Evolutionary conservation across 768 basidiomycete genomes (phyloP).

Genomic region (Pisolithus marmoratus): DNA sequence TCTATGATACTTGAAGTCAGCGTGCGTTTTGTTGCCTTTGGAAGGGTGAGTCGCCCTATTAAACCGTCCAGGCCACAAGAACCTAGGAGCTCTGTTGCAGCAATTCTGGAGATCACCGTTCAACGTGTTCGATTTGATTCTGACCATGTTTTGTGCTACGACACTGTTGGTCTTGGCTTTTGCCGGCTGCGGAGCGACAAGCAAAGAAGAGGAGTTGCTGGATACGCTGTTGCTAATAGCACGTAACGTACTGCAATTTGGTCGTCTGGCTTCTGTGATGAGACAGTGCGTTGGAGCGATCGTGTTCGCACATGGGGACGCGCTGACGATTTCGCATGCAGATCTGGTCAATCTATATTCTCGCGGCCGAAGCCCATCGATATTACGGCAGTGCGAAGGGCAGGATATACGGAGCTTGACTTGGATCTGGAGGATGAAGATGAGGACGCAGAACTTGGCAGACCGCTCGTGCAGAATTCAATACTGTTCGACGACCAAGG

Average conservation of each 20-base stretch:
- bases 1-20: conserved; percentile 93
- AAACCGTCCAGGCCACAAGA: conserved; percentile 4
- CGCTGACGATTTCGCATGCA: conserved; percentile 24
- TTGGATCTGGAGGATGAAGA: conserved; percentile 67
- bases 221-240: conserved; percentile 91
- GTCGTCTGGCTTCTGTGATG: conserved; percentile 87
- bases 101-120: conserved; percentile 97
- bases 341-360: conserved; percentile 87
- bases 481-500: conserved; percentile 60
- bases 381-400: conserved; percentile 62
- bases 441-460: conserved; percentile 45
- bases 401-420: conserved; percentile 58
- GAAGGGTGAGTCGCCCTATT: conserved; percentile 59
- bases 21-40: conserved; percentile 89
- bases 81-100: conserved; percentile 33
- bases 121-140: conserved; percentile 82
- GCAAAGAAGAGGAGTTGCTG: conserved; percentile 90
- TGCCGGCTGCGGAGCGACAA: conserved; percentile 74
- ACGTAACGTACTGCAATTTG: conserved; percentile 89
- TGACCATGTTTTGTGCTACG: conserved; percentile 85
- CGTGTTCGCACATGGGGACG: not conserved
- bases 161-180: conserved; percentile 87
- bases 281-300: conserved; percentile 60
- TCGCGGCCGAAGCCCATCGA: conserved; percentile 83
- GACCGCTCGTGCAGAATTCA: conserved; percentile 53